These are phyloP conservation scores for Fagus sylvatica DNA, from an alignment of 306 rosid genomes.

Conservation along the genomic window DNA sequence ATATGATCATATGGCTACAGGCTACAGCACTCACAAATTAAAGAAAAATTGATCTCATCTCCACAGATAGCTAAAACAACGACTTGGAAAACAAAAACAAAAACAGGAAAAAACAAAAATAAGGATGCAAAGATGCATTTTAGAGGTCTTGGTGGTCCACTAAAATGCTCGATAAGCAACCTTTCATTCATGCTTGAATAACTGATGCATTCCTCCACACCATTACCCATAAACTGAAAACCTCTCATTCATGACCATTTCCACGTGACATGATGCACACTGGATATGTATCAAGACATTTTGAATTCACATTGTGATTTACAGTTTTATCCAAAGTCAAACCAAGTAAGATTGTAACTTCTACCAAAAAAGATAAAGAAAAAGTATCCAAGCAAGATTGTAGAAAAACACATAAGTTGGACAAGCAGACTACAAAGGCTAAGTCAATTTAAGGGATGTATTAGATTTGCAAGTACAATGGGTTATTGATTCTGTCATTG, in stretches of 20 bases:
- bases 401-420: not conserved
- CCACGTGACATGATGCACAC: not conserved
- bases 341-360: no score
- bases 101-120: not conserved
- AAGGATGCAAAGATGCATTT: not conserved
- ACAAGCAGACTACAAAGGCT: not conserved
- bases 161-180: not conserved
- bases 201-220: not conserved
- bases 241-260: not conserved
- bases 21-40: not conserved
- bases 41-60: not conserved
- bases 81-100: no score
- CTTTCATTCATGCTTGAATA: conserved; percentile 7
- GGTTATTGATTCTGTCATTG: not conserved
- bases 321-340: not conserved
- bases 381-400: no score
- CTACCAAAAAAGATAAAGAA: no score
- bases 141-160: not conserved
- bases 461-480: not conserved
- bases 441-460: not conserved
- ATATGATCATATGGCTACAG: not conserved
- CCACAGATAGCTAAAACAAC: no score
- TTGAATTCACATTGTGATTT: not conserved
- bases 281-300: not conserved
- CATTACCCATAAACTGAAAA: not conserved